Conservation (phyloP, 78 protist species). For the Dictyostelium discoideum region dicty_2.7 NC_007088.5:5039001-5039500, state of each 20-base stretch:
- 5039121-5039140: slow-evolving; percentile 46
- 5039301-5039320: slow-evolving; percentile 93
- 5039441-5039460: slow-evolving; percentile 83
- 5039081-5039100: slow-evolving; percentile 24
- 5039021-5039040: neutral
- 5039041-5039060: slow-evolving; percentile 18
- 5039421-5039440: slow-evolving; percentile 82
- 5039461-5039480: slow-evolving; percentile 89
- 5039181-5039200: slow-evolving; percentile 87
- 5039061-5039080: slow-evolving; percentile 65
- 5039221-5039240: slow-evolving; percentile 93
- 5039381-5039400: slow-evolving; percentile 97
- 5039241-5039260: slow-evolving; percentile 95
- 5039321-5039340: slow-evolving; percentile 97
- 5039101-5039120: slow-evolving; percentile 41
- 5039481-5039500: slow-evolving; percentile 90
- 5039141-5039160: slow-evolving; percentile 60
- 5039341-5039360: slow-evolving; percentile 99
- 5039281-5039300: slow-evolving; percentile 8
- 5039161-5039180: slow-evolving; percentile 49
- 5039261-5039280: slow-evolving; percentile 89
- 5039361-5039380: slow-evolving; percentile 96
- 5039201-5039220: slow-evolving; percentile 86
- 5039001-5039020: neutral
- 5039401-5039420: slow-evolving; percentile 95